Percentiles rank a stretch among this genome's conserved stretches.
Conservation (phyloP, 2,329 filamentous ascomycete genomes). For the Alternaria viburni region DNA sequence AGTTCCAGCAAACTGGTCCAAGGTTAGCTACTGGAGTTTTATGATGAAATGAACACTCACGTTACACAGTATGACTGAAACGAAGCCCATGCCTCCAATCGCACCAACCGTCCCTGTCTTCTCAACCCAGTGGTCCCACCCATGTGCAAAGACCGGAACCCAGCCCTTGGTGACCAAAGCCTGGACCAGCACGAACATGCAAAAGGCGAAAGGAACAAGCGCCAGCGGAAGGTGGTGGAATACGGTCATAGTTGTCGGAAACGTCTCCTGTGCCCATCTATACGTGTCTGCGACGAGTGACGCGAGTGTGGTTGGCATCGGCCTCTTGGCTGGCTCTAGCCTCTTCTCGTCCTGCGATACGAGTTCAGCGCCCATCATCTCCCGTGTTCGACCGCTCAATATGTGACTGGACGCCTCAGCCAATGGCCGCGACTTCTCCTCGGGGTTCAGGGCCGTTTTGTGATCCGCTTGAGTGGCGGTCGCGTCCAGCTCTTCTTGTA, state of each 20-base stretch:
- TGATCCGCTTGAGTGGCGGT: slow-evolving; percentile 7
- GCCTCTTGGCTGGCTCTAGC: slow-evolving; percentile 2
- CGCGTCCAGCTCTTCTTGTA: slow-evolving; percentile 11
- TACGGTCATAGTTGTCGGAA: slow-evolving; percentile 72
- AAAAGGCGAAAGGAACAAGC: slow-evolving; percentile 73
- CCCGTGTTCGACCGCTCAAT: slow-evolving; percentile 4
- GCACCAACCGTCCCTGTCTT: slow-evolving; percentile 72
- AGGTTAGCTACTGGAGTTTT: neutral
- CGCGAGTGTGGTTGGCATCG: slow-evolving; percentile 57
- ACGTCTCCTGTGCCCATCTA: slow-evolving; percentile 71
- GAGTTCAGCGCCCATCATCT: neutral
- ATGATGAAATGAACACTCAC: slow-evolving; percentile 56
- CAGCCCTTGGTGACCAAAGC: slow-evolving; percentile 75
- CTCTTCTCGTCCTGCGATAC: slow-evolving; percentile 10
- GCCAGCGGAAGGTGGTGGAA: slow-evolving; percentile 70
- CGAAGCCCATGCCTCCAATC: slow-evolving; percentile 75
- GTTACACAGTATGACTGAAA: slow-evolving; percentile 74
- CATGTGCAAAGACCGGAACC: slow-evolving; percentile 74
- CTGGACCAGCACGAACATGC: slow-evolving; percentile 78
- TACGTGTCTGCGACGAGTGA: slow-evolving; percentile 57
- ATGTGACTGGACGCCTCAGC: slow-evolving; percentile 4
- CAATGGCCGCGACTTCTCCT: slow-evolving; percentile 18
- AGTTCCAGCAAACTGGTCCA: slow-evolving; percentile 71
- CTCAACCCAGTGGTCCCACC: slow-evolving; percentile 75
- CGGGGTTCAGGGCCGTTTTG: neutral